Evolutionary conservation across 345 rosid genomes (phyloP).

Genomic region (Eucalyptus cloeziana): DNA sequence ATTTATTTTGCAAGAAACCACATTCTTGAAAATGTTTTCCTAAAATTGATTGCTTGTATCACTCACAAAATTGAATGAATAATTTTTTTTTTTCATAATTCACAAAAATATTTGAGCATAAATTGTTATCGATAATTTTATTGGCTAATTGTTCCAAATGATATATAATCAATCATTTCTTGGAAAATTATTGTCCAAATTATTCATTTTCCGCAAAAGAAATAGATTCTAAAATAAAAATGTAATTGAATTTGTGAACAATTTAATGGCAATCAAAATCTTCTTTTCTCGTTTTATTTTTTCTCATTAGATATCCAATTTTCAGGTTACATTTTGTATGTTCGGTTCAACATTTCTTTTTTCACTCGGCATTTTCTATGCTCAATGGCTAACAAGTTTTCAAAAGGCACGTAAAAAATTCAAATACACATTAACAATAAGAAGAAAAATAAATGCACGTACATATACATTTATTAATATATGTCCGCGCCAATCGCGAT

Average conservation of each 20-base stretch:
- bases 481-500: background rate
- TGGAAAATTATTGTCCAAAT: background rate
- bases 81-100: no score
- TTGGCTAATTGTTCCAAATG: background rate
- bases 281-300: background rate
- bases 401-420: background rate
- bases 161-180: no score
- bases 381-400: background rate
- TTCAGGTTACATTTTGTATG: background rate
- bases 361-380: background rate
- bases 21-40: no score
- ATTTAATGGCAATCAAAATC: background rate
- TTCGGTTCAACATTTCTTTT: background rate
- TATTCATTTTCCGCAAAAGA: accelerated
- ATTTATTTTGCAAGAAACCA: no score
- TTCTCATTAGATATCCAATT: background rate
- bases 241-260: no score
- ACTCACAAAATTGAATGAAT: no score
- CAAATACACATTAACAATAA: background rate
- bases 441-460: background rate
- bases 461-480: no score
- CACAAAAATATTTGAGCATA: no score
- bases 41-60: no score
- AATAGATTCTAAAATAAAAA: no score
- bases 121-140: no score